Base-by-base conservation (phyloP, 2,329 filamentous ascomycete species). In the Clonostachys solani region DNA sequence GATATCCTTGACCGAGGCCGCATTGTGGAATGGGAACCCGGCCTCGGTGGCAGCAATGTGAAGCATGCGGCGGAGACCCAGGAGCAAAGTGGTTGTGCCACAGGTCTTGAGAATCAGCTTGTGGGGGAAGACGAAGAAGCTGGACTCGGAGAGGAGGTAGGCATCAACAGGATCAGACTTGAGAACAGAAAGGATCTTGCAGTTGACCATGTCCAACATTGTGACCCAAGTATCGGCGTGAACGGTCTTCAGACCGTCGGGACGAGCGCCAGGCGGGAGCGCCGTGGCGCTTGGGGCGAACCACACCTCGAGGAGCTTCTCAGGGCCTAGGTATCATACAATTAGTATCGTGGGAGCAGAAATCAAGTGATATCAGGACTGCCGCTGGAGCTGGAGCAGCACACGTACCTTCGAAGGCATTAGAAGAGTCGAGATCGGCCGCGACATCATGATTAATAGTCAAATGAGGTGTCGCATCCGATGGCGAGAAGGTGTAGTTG, bases 101-200 rank as follows among this genome's bases (percentile, higher is more conserved):
- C 94, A 99, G 8, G 94, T 99, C 81, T 99, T 99, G 56, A 99
- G 77, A 51, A 99, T 96, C 54, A 99, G 81, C 78, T 99, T 99
- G 81, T 99, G 94, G n/a, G 92, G 91, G 69, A 96, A 99, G 58
- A 99, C 90, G 65, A 99, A 99, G 92, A 99, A 96, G 87, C 94
- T 97, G 38, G 94, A 97, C 73, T 99, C 94, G 53, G 94, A 99
- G 47, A 99, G 79, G 7, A 99, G 83, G 65, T 99, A 99, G 54
- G 94, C 92, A 63, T 99, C 94, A 58, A 97, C 87, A 63, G 92
- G 86, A 53, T 96, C 91, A 19, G 92, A 96, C 64, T 92, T 86
- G 53, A 99, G 82, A 52, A 96, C 87, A 5, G 94, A 99, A 47
- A 99, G 78, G 47, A 99, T 91, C 74, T 99, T 94, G 84, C 94